phyloP scores from a whole-genome alignment of 2,329 filamentous ascomycete species.

The Clarireedia paspali region DNA sequence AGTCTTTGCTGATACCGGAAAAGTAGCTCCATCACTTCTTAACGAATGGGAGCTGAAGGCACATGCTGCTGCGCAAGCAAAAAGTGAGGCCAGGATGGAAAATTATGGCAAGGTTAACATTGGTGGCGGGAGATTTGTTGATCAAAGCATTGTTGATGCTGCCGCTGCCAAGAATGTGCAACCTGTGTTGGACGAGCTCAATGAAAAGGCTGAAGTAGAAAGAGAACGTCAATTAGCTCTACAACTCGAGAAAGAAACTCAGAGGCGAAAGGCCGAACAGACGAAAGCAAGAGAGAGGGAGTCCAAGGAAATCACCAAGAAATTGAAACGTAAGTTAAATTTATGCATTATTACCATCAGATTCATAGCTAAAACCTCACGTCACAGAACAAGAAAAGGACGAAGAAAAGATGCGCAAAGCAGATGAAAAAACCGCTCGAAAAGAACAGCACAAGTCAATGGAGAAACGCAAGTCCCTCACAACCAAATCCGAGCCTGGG shows the following conservation, averaged over 20 bases:
- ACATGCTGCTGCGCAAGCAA: constrained; percentile 57
- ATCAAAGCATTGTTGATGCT: constrained; percentile 68
- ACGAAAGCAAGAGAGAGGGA: constrained; percentile 50
- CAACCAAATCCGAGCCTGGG: background rate
- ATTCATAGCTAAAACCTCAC: background rate
- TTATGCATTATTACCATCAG: background rate
- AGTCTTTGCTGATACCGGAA: constrained; percentile 69
- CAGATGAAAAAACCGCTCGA: constrained; percentile 43
- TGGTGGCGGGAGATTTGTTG: constrained; percentile 74
- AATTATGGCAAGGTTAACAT: constrained; percentile 58
- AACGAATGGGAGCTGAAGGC: constrained; percentile 77
- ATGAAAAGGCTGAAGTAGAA: constrained; percentile 66
- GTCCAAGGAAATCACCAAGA: constrained; percentile 44
- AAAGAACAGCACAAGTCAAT: constrained; percentile 45
- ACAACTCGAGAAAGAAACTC: constrained; percentile 56
- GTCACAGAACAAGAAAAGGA: constrained; percentile 32
- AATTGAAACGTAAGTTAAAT: constrained; percentile 49
- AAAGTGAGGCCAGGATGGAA: constrained; percentile 51
- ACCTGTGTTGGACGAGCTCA: constrained; percentile 79
- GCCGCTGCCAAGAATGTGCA: constrained; percentile 72
- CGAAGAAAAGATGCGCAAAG: constrained; percentile 40
- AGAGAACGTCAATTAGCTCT: constrained; percentile 57
- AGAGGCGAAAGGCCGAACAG: constrained; percentile 49
- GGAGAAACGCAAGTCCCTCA: constrained; percentile 32
- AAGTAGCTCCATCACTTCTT: constrained; percentile 58